Evolutionary conservation across 306 rosid species (phyloP).

Genomic region (Corylus heterophylla): DNA sequence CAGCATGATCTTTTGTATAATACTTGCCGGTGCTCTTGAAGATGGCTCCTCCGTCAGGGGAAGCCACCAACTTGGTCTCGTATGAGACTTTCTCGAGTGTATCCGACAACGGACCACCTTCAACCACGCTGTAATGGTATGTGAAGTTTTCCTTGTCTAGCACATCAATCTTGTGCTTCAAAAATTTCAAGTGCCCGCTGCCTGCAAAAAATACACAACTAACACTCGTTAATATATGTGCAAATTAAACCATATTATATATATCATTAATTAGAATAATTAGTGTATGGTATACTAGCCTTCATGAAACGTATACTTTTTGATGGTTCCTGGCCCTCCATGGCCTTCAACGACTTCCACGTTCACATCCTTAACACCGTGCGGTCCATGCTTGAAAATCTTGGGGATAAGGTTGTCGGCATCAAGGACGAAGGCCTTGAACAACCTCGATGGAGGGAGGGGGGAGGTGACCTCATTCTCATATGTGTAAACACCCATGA

Average conservation of each 20-base stretch:
- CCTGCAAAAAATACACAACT: constrained; percentile 1
- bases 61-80: constrained; percentile 29
- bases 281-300: constrained; percentile 6
- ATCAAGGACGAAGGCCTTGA: constrained; percentile 33
- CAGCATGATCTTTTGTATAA: constrained; percentile 14
- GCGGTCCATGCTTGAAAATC: neutral
- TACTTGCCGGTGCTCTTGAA: constrained; percentile 9
- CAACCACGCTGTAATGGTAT: constrained; percentile 30
- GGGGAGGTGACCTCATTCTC: constrained; percentile 17
- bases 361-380: constrained; percentile 4
- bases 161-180: constrained; percentile 26
- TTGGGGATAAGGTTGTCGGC: constrained; percentile 32
- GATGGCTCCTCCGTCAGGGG: constrained; percentile 36
- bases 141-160: constrained; percentile 18
- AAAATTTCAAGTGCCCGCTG: neutral
- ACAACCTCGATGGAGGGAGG: constrained; percentile 33
- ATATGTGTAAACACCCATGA: constrained; percentile 42
- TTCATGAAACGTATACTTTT: constrained; percentile 28
- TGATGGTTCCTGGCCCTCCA: constrained; percentile 47
- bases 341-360: constrained; percentile 40
- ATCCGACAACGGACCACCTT: constrained; percentile 24
- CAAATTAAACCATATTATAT: too few relatives aligned
- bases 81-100: constrained; percentile 33
- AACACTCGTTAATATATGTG: neutral
- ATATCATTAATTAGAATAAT: too few relatives aligned